Evolutionary conservation across 495 filamentous ascomycete species (phyloP).

Genomic region (Penicillium cataractarum): DNA sequence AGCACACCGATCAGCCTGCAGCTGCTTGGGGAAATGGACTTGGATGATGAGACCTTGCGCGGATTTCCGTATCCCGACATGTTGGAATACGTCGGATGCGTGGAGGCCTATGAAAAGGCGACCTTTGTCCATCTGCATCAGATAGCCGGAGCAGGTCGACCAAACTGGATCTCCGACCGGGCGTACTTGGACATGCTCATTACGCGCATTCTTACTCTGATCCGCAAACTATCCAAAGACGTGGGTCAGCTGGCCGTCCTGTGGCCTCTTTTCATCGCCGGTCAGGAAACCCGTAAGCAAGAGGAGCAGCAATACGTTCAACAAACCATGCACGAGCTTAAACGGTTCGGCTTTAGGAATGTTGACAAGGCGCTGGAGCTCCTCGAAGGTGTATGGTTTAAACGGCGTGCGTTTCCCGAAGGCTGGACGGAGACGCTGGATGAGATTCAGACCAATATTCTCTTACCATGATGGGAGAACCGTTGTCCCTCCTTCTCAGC

Average conservation of each 20-base stretch:
- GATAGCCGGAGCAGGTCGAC: slow-evolving; percentile 39
- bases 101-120: slow-evolving; percentile 48
- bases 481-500: not conserved
- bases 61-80: slow-evolving; percentile 38
- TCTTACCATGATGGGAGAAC: not conserved
- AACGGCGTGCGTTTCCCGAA: slow-evolving; percentile 41
- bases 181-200: slow-evolving; percentile 37
- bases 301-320: slow-evolving; percentile 40
- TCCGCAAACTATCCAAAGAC: slow-evolving; percentile 40
- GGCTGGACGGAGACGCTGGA: slow-evolving; percentile 46
- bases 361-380: slow-evolving; percentile 42
- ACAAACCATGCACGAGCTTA: slow-evolving; percentile 41
- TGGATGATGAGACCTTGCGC: slow-evolving; percentile 39
- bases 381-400: slow-evolving; percentile 43
- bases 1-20: slow-evolving; percentile 38
- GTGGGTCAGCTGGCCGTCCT: slow-evolving; percentile 42
- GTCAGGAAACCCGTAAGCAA: slow-evolving; percentile 41
- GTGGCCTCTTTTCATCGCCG: slow-evolving; percentile 46
- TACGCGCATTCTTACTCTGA: slow-evolving; percentile 38
- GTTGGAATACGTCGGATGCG: slow-evolving; percentile 44
- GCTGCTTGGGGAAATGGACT: slow-evolving; percentile 34
- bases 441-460: slow-evolving; percentile 41
- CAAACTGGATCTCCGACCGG: slow-evolving; percentile 32
- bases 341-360: slow-evolving; percentile 46
- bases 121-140: slow-evolving; percentile 43